Conservation (phyloP, 2,329 filamentous ascomycete genomes). For the Calonectria pseudoturangicola region DNA sequence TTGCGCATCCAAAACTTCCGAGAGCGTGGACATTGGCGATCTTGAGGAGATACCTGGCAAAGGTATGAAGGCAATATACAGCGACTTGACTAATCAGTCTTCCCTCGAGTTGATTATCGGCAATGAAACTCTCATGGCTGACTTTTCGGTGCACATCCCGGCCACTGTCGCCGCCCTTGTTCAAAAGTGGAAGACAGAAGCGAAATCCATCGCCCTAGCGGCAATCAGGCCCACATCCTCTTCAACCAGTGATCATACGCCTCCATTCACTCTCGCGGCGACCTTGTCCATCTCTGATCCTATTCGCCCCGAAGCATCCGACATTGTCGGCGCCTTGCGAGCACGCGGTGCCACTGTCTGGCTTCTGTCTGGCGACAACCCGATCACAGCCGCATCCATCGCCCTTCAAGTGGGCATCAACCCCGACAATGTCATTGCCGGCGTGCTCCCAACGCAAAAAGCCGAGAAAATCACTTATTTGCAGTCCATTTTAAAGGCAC, state of each 20-base stretch:
- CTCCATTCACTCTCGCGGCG: slow-evolving; percentile 72
- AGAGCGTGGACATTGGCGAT: slow-evolving; percentile 58
- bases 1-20: slow-evolving; percentile 66
- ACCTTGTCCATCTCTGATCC: slow-evolving; percentile 88
- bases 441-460: slow-evolving; percentile 91
- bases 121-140: slow-evolving; percentile 80
- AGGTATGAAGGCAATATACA: slow-evolving; percentile 78
- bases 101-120: slow-evolving; percentile 77
- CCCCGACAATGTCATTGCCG: slow-evolving; percentile 84
- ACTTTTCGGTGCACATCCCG: slow-evolving; percentile 65
- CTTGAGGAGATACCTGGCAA: slow-evolving; percentile 83
- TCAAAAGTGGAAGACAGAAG: slow-evolving; percentile 75
- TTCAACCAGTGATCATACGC: slow-evolving; percentile 8
- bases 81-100: slow-evolving; percentile 44
- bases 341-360: slow-evolving; percentile 83
- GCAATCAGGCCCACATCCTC: slow-evolving; percentile 63
- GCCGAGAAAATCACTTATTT: slow-evolving; percentile 81
- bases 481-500: slow-evolving; percentile 70
- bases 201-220: slow-evolving; percentile 77
- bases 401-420: slow-evolving; percentile 85
- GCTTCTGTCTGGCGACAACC: slow-evolving; percentile 95
- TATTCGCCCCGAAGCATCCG: slow-evolving; percentile 82
- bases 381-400: slow-evolving; percentile 87
- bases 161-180: slow-evolving; percentile 61
- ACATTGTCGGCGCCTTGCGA: slow-evolving; percentile 79